phyloP scores from a whole-genome alignment of 768 basidiomycete species.

The Lentinula sp. region DNA sequence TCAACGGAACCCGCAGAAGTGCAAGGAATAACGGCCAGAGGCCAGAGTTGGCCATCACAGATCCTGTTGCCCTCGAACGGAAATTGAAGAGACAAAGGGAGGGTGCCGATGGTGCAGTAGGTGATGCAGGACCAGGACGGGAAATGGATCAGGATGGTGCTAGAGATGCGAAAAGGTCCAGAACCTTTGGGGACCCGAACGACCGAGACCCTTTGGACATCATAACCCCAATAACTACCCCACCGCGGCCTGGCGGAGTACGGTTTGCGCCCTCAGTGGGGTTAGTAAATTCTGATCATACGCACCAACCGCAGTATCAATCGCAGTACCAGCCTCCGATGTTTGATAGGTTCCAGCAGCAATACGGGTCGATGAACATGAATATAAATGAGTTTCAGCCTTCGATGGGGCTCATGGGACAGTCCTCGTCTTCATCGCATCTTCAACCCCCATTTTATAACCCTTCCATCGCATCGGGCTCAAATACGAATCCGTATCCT shows the following conservation, averaged over 20 bases:
- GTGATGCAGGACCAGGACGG: constrained; percentile 45
- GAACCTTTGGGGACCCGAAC: constrained; percentile 39
- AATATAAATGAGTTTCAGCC: not conserved
- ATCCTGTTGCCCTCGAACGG: constrained; percentile 70
- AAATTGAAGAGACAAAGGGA: constrained; percentile 67
- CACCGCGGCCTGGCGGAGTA: constrained; percentile 26
- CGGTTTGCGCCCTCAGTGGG: constrained; percentile 37
- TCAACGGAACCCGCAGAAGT: constrained; percentile 58
- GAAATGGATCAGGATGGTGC: constrained; percentile 34
- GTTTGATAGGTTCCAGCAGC: not conserved
- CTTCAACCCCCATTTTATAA: not conserved
- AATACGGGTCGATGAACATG: not conserved
- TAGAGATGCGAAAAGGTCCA: constrained; percentile 54
- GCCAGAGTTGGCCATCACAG: constrained; percentile 69
- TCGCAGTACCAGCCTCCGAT: constrained; percentile 8
- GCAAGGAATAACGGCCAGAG: constrained; percentile 67
- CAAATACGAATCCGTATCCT: not conserved
- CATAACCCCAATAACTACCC: constrained; percentile 26
- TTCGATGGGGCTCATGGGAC: not conserved
- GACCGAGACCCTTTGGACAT: constrained; percentile 50
- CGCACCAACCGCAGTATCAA: constrained; percentile 2
- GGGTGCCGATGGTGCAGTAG: constrained; percentile 39
- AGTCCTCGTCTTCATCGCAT: not conserved
- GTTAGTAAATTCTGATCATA: constrained; percentile 10
- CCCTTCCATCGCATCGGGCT: not conserved